Evolutionary conservation across 202 grass and related monocot genomes (phyloP), one percentile per base, ranked within the genome.

Genomic region (Cymbopogon flexuosus): DNA sequence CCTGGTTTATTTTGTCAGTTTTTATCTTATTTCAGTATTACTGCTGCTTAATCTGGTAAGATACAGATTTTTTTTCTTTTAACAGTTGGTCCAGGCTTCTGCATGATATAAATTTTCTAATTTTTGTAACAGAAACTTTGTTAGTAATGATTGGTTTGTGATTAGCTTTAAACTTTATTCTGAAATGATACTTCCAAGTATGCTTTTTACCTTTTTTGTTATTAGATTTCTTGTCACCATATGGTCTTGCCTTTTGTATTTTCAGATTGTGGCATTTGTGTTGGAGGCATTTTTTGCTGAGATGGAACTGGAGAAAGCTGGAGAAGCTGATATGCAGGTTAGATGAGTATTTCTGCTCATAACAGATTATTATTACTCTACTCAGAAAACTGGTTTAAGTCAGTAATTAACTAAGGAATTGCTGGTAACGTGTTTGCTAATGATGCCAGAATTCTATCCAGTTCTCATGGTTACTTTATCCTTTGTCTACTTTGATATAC

Each of bases 221-320:
- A 40, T 73, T 64, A 74, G 51, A 82, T 66, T 39, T 58, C 84
- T 91, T 75, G 15, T 88, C 76, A 70, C 72, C 22, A 10, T 69
- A 57, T 79, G 33, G 13, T 40, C 0, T 69, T 78, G 18, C 6
- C 12, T n/a, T 84, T 77, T 84, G 52, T 75, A 15, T 82, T 82
- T 69, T 83, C 83, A 98, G 95, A 89, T 98, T 84, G 81, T 98
- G 72, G 95, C 95, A 84, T 98, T 98, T 89, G 88, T 98, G 35
- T 75, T 98, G 84, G 95, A 98, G 69, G 95, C 95, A 65, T 98
- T 98, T 85, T 98, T 98, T 85, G 90, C 95, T 73, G 92, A 98
- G 88, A 98, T 98, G 90, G 95, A 98, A 36, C 90, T 98, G 33
- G 95, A 94, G 85, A 91, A 94, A 81, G 8, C 37, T 85, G 64